Percentiles rank a stretch among this genome's conserved stretches.
phyloP scores from a whole-genome alignment of 2,329 filamentous ascomycete genomes.

The Ustulina deusta region DNA sequence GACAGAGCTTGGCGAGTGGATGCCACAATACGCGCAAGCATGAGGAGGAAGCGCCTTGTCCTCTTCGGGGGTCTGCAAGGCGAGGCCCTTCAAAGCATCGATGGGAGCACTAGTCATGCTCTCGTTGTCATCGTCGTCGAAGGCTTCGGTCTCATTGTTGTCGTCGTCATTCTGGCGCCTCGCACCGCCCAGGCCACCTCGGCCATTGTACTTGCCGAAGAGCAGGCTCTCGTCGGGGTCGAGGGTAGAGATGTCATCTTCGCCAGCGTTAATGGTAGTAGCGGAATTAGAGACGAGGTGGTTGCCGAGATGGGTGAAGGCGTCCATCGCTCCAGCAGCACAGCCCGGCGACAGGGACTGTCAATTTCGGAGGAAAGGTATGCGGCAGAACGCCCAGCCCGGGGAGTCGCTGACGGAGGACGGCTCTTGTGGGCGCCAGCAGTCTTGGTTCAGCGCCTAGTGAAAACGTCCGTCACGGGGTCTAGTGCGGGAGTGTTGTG shows the following conservation, averaged over 20 bases:
- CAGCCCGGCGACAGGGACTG: constrained; percentile 44
- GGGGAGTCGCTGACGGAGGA: background rate
- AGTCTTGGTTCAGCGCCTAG: background rate
- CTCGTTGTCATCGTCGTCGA: constrained; percentile 84
- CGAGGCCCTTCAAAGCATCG: constrained; percentile 77
- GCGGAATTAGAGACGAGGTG: constrained; percentile 86
- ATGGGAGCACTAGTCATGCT: constrained; percentile 83
- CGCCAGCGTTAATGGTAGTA: constrained; percentile 86
- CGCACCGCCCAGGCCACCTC: constrained; percentile 61
- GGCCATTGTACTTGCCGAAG: constrained; percentile 74
- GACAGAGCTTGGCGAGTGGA: constrained; percentile 93
- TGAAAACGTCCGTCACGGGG: background rate
- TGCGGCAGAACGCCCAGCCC: constrained; percentile 1
- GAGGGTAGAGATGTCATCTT: constrained; percentile 77
- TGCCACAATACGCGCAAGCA: constrained; percentile 98
- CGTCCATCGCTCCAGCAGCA: constrained; percentile 77
- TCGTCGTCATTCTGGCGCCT: constrained; percentile 83
- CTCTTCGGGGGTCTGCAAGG: constrained; percentile 72
- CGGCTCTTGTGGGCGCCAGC: background rate
- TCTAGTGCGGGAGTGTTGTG: constrained; percentile 11
- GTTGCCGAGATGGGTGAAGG: constrained; percentile 89
- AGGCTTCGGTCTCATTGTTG: constrained; percentile 86
- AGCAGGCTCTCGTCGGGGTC: constrained; percentile 85
- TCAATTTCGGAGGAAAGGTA: constrained; percentile 8
- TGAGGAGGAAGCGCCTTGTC: constrained; percentile 92